Base-by-base conservation (phyloP, 2,329 filamentous ascomycete species). In the Aspergillus spinulosporus region DNA sequence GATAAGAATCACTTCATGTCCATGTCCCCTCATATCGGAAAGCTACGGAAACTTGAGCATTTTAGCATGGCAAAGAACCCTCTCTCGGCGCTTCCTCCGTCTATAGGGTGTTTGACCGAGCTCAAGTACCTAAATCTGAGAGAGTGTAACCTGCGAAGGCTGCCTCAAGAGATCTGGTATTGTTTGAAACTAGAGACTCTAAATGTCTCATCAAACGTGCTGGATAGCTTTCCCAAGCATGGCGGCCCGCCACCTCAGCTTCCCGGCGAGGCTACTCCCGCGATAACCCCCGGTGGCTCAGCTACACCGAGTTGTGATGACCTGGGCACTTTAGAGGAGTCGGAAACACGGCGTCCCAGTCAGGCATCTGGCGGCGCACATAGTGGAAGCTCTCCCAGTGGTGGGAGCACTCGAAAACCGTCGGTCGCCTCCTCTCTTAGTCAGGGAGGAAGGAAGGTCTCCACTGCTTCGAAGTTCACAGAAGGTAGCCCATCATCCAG, bases 1-100 rank as follows among this genome's bases (percentile, higher is more conserved):
- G 93, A 97, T 75, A 92, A 90, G 70, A 99, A 99, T 68, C 95
- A 97, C 70, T 95, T 99, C 65, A 92, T 94, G 0, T 93, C 90
- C 0, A 78, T 99, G 26, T 94, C 93, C 0, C 82, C 85, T 53
- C 88, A 95, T 59, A 89, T 99, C 58, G 92, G 93, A 12, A 89
- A 88, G 60, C 78, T 99, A 44, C 85, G 84, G 61, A 89, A 86
- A 63, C 79, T 99, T 32, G 92, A 97, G 68, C 88, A 96, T 72
- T 88, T 99, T 68, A 97, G 92, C 73, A 92, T 97, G 62, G 92
- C 92, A 39, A 90, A 93, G 72, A 99, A 99, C 70, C 88, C 89
- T 0, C 82, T 99, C 3, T 89, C 88, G 58, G 87, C 90, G 62
- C 78, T 99, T 31, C 94, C 94, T 3, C 75, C 89, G 0, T 92